A percentile compares a stretch with the other conserved stretches of the same genome.
phyloP scores from a whole-genome alignment of 192 early-diverging fungal genomes.

The Mortierella hygrophila region DNA sequence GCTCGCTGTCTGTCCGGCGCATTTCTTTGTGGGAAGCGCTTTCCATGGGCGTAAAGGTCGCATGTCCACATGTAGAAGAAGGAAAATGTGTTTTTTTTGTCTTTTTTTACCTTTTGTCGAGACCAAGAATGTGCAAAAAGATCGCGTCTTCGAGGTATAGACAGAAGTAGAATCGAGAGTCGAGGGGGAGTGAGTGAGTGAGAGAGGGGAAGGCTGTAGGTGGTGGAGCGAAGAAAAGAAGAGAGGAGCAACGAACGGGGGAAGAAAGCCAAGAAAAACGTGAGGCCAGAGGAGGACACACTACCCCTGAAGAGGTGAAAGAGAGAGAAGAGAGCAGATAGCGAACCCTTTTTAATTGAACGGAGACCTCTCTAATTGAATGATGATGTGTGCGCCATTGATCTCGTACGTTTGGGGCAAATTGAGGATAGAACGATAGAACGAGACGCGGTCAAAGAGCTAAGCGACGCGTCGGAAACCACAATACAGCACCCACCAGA shows the following conservation, averaged over 20 bases:
- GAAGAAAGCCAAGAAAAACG: too few species aligned
- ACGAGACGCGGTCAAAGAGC: too few species aligned
- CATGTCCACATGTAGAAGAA: neutral
- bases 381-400: too few species aligned
- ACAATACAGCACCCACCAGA: too few species aligned
- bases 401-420: too few species aligned
- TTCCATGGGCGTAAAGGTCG: slow-evolving; percentile 2
- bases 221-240: neutral
- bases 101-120: slow-evolving; percentile 11
- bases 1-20: slow-evolving; percentile 6
- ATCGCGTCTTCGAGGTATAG: neutral
- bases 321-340: neutral
- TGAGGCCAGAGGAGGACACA: too few species aligned
- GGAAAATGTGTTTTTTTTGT: neutral
- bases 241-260: neutral
- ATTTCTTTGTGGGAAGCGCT: slow-evolving; percentile 7
- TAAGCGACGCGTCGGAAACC: too few species aligned
- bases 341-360: neutral
- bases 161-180: neutral
- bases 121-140: neutral
- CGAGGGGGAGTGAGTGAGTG: neutral
- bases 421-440: too few species aligned
- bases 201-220: neutral
- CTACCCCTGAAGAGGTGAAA: neutral
- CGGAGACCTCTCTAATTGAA: too few species aligned